phyloP scores from a whole-genome alignment of 2,329 filamentous ascomycete genomes.

The Helicocarpus griseus region DNA sequence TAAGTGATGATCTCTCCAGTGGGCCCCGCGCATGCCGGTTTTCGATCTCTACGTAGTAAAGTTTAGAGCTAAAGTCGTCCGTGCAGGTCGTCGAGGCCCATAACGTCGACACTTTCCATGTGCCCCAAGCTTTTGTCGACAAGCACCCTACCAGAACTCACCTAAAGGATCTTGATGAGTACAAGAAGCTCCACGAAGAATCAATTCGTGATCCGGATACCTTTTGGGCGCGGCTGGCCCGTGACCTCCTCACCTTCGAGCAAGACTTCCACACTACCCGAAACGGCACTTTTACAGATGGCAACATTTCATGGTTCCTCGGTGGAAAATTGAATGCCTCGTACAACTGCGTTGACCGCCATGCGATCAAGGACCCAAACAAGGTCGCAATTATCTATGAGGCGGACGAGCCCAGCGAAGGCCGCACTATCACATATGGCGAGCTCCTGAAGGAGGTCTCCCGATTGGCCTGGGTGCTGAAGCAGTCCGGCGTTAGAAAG shows the following conservation, averaged over 20 bases:
- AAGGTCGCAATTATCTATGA: slow-evolving; percentile 97
- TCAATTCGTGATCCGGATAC: slow-evolving; percentile 81
- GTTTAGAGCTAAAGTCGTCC: not conserved
- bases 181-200: slow-evolving; percentile 59
- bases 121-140: slow-evolving; percentile 46
- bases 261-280: slow-evolving; percentile 85
- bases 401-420: slow-evolving; percentile 79
- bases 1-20: slow-evolving; percentile 18
- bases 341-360: slow-evolving; percentile 94
- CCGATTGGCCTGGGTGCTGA: slow-evolving; percentile 74
- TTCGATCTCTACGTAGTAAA: not conserved
- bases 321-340: slow-evolving; percentile 91
- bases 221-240: slow-evolving; percentile 82
- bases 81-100: slow-evolving; percentile 39
- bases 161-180: slow-evolving; percentile 50
- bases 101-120: slow-evolving; percentile 43
- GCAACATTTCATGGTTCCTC: slow-evolving; percentile 88
- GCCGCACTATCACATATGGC: slow-evolving; percentile 82
- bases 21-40: not conserved
- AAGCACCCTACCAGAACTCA: slow-evolving; percentile 55
- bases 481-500: slow-evolving; percentile 92
- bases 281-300: slow-evolving; percentile 63
- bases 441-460: slow-evolving; percentile 91
- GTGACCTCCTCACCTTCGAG: slow-evolving; percentile 83
- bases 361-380: slow-evolving; percentile 89